A percentile compares a stretch with the other conserved stretches of the same genome.
Conservation (phyloP, 495 filamentous ascomycete genomes). For the Penicillium silybi region DNA sequence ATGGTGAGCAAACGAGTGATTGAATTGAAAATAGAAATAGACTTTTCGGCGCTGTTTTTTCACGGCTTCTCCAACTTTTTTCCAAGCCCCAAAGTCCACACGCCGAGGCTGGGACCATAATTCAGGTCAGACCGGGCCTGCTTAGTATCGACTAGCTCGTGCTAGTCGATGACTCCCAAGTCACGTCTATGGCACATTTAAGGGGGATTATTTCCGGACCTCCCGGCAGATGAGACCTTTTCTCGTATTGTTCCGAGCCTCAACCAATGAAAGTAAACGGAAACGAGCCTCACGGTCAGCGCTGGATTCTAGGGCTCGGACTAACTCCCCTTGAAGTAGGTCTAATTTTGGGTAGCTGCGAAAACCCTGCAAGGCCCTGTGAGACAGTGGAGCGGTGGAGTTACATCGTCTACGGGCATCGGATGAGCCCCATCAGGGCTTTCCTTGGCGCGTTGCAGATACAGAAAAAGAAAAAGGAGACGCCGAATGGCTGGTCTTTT, state of each 20-base stretch:
- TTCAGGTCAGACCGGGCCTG: background rate
- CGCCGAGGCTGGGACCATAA: background rate
- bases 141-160: background rate
- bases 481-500: background rate
- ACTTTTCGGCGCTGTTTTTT: background rate
- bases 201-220: constrained; percentile 1
- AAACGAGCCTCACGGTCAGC: constrained; percentile 8
- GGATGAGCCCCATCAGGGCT: background rate
- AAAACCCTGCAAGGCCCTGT: background rate
- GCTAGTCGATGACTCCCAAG: background rate
- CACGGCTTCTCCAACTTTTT: background rate
- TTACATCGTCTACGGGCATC: background rate
- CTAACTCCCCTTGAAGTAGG: background rate
- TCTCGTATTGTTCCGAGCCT: background rate
- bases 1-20: background rate
- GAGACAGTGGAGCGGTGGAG: constrained; percentile 8
- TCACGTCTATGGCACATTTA: background rate
- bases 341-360: background rate
- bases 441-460: background rate
- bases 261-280: background rate
- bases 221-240: constrained; percentile 2
- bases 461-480: background rate
- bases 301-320: background rate
- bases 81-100: background rate
- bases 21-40: background rate